These are phyloP conservation scores for Schizosaccharomyces lindneri DNA, from an alignment of 805 yeast genomes.

Conservation along the genomic window DNA sequence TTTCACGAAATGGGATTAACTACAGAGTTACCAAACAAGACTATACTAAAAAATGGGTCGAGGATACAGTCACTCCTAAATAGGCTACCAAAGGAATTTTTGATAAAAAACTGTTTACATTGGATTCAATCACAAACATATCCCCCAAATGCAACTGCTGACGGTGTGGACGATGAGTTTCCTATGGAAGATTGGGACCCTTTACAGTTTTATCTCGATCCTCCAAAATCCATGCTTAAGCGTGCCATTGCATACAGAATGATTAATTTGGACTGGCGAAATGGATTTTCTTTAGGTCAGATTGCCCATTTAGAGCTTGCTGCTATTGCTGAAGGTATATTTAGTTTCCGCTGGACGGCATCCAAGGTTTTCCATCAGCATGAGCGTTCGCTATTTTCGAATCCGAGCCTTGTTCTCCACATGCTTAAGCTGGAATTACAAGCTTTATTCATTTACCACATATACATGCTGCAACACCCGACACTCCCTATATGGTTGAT, in stretches of 20 bases:
- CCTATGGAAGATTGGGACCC: background rate
- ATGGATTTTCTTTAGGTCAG: background rate
- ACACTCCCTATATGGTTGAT: background rate
- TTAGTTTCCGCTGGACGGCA: background rate
- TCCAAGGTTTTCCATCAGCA: background rate
- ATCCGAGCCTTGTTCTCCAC: background rate
- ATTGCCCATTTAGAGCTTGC: background rate
- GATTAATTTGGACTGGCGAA: background rate
- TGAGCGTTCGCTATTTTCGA: background rate
- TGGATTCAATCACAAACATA: background rate
- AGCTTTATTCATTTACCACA: background rate
- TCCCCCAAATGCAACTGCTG: background rate
- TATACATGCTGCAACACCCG: background rate
- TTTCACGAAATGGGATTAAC: too few relatives aligned
- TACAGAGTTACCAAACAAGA: background rate
- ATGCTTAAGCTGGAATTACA: background rate
- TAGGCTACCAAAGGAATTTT: background rate
- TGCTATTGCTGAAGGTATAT: background rate
- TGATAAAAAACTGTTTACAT: background rate
- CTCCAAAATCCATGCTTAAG: background rate
- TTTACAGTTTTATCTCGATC: background rate
- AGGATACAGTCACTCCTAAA: background rate
- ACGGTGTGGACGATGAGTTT: background rate
- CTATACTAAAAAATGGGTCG: background rate
- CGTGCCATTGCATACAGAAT: background rate